Evolutionary conservation across 2,329 filamentous ascomycete species (phyloP), one percentile per base, ranked within the genome.

Genomic region (Alternaria panax): DNA sequence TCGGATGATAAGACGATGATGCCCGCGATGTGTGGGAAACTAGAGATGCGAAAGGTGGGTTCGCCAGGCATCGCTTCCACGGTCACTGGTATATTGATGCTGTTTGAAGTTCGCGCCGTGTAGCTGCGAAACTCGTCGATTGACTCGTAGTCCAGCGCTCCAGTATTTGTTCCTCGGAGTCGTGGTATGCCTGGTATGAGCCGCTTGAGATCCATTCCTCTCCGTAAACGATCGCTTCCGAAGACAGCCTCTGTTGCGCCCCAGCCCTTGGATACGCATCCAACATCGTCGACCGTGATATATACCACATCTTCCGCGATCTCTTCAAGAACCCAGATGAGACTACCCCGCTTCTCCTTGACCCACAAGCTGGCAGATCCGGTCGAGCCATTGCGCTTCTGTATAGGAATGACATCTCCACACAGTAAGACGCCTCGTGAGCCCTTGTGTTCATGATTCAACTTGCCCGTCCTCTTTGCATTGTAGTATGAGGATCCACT

Each of bases 271-370:
- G 87, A 84, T 18, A 97, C 86, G 42, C 86, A 84, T 41, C 92
- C 93, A 27, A 92, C 88, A 57, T 93, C 89, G 73, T 96, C 91
- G 20, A 96, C 84, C 11, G 83, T 85, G 42, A 99, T 80, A 61
- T 88, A 86, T 4, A 92, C 93, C 38, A 95, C 89, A 75, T 99
- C 93, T 79, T 99, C 95, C 55, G 94, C 92, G 61, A 99, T 98
- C 79, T 99, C 95, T 77, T 99, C 95, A 2, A 99, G 81, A 8
- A 99, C 95, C 95, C 95, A 99, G 60, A 99, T 98, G 60, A 99
- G 80, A 9, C 94, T 93, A 52, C 92, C 89, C 48, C 90, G 87
- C 79, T 99, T 99, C 78, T 99, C 95, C 81, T 99, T 99, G 4
- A 99, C 95, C 95, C 95, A 99, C 38, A 99, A 82, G 78, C 93